These are phyloP conservation scores for Paspalum vaginatum DNA, from an alignment of 176 grass and related monocot species.

Conservation along the genomic window DNA sequence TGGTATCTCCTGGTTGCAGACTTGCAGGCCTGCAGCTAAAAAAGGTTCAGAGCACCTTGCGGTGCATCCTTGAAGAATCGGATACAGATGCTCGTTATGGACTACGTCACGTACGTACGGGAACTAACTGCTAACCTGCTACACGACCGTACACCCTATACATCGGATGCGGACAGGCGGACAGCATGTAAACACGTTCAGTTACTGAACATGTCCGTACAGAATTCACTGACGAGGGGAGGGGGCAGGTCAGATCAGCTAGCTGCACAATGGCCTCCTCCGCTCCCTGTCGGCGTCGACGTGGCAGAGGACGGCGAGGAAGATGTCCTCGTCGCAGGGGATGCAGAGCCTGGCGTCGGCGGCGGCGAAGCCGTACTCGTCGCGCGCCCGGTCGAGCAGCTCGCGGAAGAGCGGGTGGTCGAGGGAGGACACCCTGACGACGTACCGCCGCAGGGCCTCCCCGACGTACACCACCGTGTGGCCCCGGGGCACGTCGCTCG, in stretches of 20 bases:
- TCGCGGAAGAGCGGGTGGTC: slow-evolving; percentile 82
- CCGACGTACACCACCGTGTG: slow-evolving; percentile 96
- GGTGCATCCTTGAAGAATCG: slow-evolving; percentile 12
- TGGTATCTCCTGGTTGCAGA: too few species aligned
- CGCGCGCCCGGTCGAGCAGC: slow-evolving; percentile 67
- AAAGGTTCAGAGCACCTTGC: background rate
- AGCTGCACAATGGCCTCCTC: slow-evolving; percentile 36
- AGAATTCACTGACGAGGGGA: background rate
- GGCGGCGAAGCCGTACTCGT: slow-evolving; percentile 70
- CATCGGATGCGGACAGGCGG: background rate
- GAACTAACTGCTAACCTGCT: background rate
- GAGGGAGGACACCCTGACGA: slow-evolving; percentile 70
- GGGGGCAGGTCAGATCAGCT: background rate
- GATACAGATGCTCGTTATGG: slow-evolving; percentile 1
- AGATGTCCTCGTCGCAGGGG: slow-evolving; percentile 82
- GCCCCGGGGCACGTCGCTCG: slow-evolving; percentile 76
- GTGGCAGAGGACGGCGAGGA: slow-evolving; percentile 63
- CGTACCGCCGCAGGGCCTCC: slow-evolving; percentile 58
- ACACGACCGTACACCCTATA: slow-evolving; percentile 24
- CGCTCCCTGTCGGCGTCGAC: slow-evolving; percentile 42
- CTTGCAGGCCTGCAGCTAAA: background rate
- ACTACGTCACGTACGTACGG: background rate
- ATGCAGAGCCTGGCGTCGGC: slow-evolving; percentile 54
- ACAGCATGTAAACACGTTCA: background rate
- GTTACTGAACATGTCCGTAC: background rate